Evolutionary conservation across 1,284 basidiomycete genomes (phyloP).

Genomic region (Heterobasidion parviporum): DNA sequence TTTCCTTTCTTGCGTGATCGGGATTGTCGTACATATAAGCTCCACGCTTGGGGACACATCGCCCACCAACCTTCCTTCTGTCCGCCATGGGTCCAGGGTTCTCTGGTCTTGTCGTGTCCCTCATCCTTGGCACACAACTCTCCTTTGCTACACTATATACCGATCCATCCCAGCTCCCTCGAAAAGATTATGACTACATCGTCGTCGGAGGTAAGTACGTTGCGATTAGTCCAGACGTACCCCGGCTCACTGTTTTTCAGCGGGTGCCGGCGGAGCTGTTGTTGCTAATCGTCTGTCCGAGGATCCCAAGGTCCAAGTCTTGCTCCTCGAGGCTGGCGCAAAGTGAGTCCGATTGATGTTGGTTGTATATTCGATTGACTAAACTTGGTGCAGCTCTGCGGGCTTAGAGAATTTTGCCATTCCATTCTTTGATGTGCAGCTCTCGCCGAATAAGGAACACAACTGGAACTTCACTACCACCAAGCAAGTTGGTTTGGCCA

Average conservation of each 20-base stretch:
- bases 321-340: conserved; percentile 3
- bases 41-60: not conserved
- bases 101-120: not conserved
- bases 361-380: not conserved
- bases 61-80: not conserved
- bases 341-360: not conserved
- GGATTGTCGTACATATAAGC: not conserved
- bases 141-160: not conserved
- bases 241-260: not conserved
- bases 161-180: conserved; percentile 1
- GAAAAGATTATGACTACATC: conserved; percentile 4
- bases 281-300: conserved; percentile 3
- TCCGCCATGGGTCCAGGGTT: not conserved
- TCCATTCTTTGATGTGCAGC: not conserved
- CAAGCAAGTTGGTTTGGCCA: conserved; percentile 21
- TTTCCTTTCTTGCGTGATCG: not conserved
- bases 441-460: not conserved
- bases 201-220: conserved; percentile 1
- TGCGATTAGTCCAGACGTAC: not conserved
- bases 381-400: not conserved
- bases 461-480: conserved; percentile 25
- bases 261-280: not conserved
- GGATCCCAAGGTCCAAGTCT: not conserved
- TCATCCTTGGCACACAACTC: not conserved
- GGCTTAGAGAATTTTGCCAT: not conserved